A percentile compares a stretch with the other conserved stretches of the same genome.
phyloP scores from a whole-genome alignment of 371 early-diverging fungal species.

The Saksenaea oblongispora region DNA sequence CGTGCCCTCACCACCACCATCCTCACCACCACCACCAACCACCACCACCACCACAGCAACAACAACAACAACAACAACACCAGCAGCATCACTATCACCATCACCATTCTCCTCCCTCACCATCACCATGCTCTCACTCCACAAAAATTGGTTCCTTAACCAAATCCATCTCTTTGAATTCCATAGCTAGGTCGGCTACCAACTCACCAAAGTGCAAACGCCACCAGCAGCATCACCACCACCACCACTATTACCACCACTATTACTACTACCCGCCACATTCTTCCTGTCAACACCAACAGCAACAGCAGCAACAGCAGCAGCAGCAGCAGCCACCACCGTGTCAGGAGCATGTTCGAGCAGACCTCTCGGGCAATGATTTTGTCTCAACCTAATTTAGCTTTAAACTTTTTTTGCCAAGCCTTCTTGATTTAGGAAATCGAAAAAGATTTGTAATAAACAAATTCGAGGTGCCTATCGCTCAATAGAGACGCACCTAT shows the following conservation, averaged over 20 bases:
- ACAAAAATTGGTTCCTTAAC: neutral
- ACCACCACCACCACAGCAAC: no score
- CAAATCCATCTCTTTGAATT: neutral
- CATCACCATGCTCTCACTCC: no score
- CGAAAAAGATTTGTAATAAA: slow-evolving; percentile 4
- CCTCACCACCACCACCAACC: no score
- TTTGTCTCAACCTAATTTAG: slow-evolving; percentile 2
- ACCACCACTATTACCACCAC: neutral
- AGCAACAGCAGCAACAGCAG: neutral
- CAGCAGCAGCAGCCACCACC: neutral
- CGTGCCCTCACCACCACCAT: no score
- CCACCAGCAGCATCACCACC: neutral
- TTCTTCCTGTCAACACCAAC: neutral
- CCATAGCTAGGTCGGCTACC: neutral
- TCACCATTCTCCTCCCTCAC: no score
- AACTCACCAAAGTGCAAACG: neutral
- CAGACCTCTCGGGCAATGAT: neutral
- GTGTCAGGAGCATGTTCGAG: neutral
- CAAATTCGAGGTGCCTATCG: no score
- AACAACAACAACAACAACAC: no score
- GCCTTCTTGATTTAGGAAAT: slow-evolving; percentile 5
- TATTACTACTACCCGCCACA: neutral
- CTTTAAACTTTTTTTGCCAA: slow-evolving; percentile 4
- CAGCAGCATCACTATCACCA: no score
- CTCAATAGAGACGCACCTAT: neutral